These are phyloP conservation scores for Cerrena zonata DNA, from an alignment of 1,284 basidiomycete genomes.

Conservation along the genomic window DNA sequence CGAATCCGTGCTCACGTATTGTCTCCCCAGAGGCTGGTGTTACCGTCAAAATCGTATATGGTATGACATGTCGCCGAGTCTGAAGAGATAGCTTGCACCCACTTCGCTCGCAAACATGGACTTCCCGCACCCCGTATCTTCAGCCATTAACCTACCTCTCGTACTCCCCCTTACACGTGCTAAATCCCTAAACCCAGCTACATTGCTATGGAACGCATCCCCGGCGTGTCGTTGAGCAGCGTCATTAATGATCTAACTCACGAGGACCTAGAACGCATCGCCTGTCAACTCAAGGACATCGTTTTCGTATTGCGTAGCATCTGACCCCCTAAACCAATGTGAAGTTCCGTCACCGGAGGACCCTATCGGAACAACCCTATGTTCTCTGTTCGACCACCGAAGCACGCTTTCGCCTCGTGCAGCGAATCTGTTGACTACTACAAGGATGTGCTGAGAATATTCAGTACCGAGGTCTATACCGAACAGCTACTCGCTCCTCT, in stretches of 20 bases:
- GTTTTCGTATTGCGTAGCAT: background rate
- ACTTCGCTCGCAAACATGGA: background rate
- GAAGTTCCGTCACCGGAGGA: background rate
- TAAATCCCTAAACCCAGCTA: background rate
- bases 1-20: no score
- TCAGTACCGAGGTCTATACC: background rate
- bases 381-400: background rate
- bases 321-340: no score
- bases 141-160: background rate
- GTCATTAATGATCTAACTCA: conserved; percentile 16
- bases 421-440: background rate
- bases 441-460: background rate
- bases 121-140: background rate
- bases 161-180: background rate
- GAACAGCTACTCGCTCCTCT: background rate
- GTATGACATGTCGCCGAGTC: no score
- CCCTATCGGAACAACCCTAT: background rate
- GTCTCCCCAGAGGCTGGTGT: no score
- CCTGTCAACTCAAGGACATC: conserved; percentile 13
- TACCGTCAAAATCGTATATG: no score
- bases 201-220: conserved; percentile 16
- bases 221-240: conserved; percentile 18
- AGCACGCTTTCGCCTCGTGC: no score
- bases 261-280: conserved; percentile 18
- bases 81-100: background rate